Conservation (phyloP, 805 yeast genomes). For the Wickerhamomyces strasburgensis region DNA sequence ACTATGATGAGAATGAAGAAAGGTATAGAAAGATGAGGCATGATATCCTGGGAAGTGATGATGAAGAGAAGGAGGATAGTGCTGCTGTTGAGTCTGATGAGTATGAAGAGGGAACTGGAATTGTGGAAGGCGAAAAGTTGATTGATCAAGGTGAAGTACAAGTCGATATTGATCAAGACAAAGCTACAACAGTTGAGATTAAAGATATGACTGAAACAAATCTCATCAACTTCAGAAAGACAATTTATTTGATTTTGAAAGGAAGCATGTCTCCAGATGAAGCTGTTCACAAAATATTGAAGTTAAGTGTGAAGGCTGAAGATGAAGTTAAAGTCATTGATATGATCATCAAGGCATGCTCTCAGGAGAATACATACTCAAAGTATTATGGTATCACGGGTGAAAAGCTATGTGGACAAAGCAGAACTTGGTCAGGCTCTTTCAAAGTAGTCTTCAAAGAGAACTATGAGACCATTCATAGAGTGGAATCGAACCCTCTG, state of each 20-base stretch:
- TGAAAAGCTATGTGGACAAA: slow-evolving; percentile 52
- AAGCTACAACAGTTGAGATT: slow-evolving; percentile 23
- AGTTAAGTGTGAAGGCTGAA: slow-evolving; percentile 37
- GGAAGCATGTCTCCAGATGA: slow-evolving; percentile 90
- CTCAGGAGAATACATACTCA: slow-evolving; percentile 82
- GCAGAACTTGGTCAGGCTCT: slow-evolving; percentile 50
- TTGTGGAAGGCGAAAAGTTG: slow-evolving; percentile 39
- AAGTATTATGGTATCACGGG: slow-evolving; percentile 78
- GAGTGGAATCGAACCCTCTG: slow-evolving; percentile 65
- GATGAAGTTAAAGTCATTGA: slow-evolving; percentile 56
- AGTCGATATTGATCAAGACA: slow-evolving; percentile 24
- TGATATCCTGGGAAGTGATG: slow-evolving; percentile 27
- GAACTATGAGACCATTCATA: slow-evolving; percentile 55
- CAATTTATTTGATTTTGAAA: slow-evolving; percentile 76
- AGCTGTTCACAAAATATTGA: slow-evolving; percentile 79
- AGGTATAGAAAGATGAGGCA: slow-evolving; percentile 36
- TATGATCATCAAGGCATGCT: slow-evolving; percentile 73
- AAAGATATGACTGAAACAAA: slow-evolving; percentile 68
- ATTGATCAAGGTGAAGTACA: slow-evolving; percentile 30
- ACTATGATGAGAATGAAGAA: slow-evolving; percentile 46
- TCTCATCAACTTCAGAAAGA: slow-evolving; percentile 61
- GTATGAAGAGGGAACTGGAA: slow-evolving; percentile 32
- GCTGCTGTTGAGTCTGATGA: slow-evolving; percentile 23
- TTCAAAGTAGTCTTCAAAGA: slow-evolving; percentile 50
- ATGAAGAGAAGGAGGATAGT: slow-evolving; percentile 42